Conservation (phyloP, 768 basidiomycete genomes). For the Basidioascus undulatus region DNA sequence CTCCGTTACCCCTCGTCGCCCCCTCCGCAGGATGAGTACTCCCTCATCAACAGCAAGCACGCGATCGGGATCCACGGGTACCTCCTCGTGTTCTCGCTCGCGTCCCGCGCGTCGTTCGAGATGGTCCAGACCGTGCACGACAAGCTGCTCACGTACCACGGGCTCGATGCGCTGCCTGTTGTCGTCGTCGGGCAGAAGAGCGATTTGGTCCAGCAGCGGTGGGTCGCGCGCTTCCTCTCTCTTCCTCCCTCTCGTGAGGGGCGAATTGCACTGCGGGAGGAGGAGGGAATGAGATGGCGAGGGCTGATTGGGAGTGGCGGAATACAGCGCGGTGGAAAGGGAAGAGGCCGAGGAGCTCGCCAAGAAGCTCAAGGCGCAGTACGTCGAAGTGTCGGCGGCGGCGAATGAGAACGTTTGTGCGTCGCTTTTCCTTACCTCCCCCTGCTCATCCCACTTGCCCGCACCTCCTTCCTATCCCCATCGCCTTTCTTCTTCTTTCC, state of each 20-base stretch:
- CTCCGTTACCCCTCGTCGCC: not conserved
- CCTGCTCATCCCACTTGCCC: too few relatives aligned
- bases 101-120: conserved; percentile 69
- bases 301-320: not conserved
- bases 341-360: conserved; percentile 10
- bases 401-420: too few relatives aligned
- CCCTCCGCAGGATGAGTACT: conserved; percentile 60
- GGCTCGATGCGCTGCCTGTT: conserved; percentile 61
- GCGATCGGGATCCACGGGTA: conserved; percentile 95
- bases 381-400: too few relatives aligned
- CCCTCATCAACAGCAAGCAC: conserved; percentile 75
- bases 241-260: not conserved
- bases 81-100: conserved; percentile 85
- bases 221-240: conserved; percentile 14
- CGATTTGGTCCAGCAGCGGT: conserved; percentile 50
- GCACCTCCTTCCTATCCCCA: too few relatives aligned
- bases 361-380: conserved; percentile 8
- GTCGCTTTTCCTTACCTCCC: too few relatives aligned
- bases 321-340: not conserved
- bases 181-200: conserved; percentile 84
- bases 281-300: not conserved
- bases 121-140: conserved; percentile 84
- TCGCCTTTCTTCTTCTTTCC: too few relatives aligned
- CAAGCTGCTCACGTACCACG: conserved; percentile 75
- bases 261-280: not conserved